Evolutionary conservation across 768 basidiomycete species (phyloP).

Genomic region (Tricholoma hemisulphureum): DNA sequence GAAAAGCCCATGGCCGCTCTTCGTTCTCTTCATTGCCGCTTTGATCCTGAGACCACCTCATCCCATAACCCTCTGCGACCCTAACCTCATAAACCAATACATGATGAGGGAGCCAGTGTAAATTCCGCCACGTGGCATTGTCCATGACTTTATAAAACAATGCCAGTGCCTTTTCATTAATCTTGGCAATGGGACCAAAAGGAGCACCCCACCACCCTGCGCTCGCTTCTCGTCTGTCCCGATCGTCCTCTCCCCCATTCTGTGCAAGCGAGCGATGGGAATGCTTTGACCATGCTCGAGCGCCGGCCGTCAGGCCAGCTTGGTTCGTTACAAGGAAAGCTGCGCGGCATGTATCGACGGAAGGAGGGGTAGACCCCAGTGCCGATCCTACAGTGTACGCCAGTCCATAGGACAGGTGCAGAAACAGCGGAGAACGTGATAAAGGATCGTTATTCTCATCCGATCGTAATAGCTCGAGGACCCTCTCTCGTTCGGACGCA

Average conservation of each 20-base stretch:
- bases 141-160: constrained; percentile 56
- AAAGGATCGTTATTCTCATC: background rate
- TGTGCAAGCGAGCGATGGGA: constrained; percentile 48
- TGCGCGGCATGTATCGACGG: constrained; percentile 44
- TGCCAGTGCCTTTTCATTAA: constrained; percentile 51
- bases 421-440: constrained; percentile 33
- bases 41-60: constrained; percentile 62
- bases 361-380: constrained; percentile 48
- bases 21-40: constrained; percentile 14
- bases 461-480: constrained; percentile 3
- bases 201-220: constrained; percentile 62
- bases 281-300: constrained; percentile 68
- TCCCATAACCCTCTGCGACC: constrained; percentile 60
- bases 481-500: constrained; percentile 10
- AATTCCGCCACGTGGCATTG: constrained; percentile 56
- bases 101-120: constrained; percentile 65
- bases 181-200: constrained; percentile 47
- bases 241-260: constrained; percentile 10
- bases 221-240: constrained; percentile 18
- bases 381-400: constrained; percentile 64
- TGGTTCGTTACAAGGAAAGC: constrained; percentile 53
- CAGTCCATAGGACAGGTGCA: constrained; percentile 49
- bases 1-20: constrained; percentile 48
- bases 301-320: constrained; percentile 53
- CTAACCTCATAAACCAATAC: constrained; percentile 63